Base-by-base conservation (phyloP, 2,329 filamentous ascomycete genomes). In the Rhynchosporium agropyri region DNA sequence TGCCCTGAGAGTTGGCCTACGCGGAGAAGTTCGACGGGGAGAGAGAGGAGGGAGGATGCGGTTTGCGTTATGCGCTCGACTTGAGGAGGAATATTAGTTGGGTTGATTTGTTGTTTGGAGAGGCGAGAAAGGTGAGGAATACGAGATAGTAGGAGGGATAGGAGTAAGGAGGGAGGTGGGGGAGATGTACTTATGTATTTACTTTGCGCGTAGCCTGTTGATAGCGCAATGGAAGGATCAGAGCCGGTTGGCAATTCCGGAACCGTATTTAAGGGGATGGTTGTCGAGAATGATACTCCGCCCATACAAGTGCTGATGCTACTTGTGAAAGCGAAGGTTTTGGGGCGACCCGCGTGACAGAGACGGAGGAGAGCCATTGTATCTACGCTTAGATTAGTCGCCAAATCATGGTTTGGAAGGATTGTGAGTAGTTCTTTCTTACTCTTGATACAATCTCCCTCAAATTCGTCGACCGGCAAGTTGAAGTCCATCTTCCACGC, bases 401-500 rank as follows among this genome's bases (percentile, higher is more conserved):
- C 45, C 13, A 8, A 36, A 20, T n/a, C 15, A 20, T 20, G 20
- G 20, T 20, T 20, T 20, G 20, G 6, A 43, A 13, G 40, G 40
- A 15, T 43, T 43, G 10, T 15, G 7, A 54, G 29, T 33, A 38
- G 15, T 7, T 4, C 10, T 15, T 33, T 65, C 68, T 60, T 46
- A 73, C 71, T 71, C 61, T 63, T 63, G 12, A 75, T 62, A 62
- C 73, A 75, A 65, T 75, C 69, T 15, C 69, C 65, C 58, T 74
- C 71, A 36, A 74, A 74, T 50, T 69, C 66, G 55, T 72, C 68
- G 12, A 74, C 70, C 7, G 65, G 62, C 3, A 68, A 43, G 54
- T 73, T 73, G 36, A 74, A 73, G 58, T 74, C 71, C 68, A 74
- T 70, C 62, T 72, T 73, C 72, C 72, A 74, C 0, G 72, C 72